Evolutionary conservation across 768 basidiomycete species (phyloP), one percentile per base, ranked within the genome.

Genomic region (Stropharia rugosoannulata): DNA sequence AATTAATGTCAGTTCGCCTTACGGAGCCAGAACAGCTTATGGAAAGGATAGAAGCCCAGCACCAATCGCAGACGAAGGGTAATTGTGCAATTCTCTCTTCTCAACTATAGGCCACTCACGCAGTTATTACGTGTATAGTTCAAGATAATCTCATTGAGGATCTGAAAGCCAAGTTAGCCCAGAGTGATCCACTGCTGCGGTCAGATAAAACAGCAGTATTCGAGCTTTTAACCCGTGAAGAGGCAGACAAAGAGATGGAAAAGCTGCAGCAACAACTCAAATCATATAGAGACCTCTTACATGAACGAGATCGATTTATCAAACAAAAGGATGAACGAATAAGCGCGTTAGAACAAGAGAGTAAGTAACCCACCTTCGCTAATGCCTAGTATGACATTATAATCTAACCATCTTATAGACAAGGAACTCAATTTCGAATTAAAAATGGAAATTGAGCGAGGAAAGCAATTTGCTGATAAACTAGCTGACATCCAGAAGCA

Each of bases 181-280:
- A 75, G 25, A 74, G 80, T 42, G 81, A 86, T 57, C 83, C 83
- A 5, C 71, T 87, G 36, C 72, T 81, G 41, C 72, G 74, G 41
- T 68, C 77, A 0, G 79, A 77, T 5, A 80, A 80, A 57, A 73
- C 71, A 12, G 75, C 79, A 2, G 77, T 81, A 4, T 73, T 87
- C 29, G 83, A 88, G 60, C 78, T 93, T 45, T 70, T 93, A 11
- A 89, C 89, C 8, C 82, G 88, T 52, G 89, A 90, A 56, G 82
- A 81, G 2, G 89, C 85, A 5, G 84, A 91, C 55, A 83, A 83
- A 51, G 88, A 91, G 70, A 84, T 82, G 62, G 77, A 76, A 41
- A 68, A 55, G 1, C 65, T 82, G 29, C 79, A 84, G 55, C 71
- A 78, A 37, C 58, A 64, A 52, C 19, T 66, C 36, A 65, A 63